phyloP scores from a whole-genome alignment of 345 rosid species.

The Populus nigra region DNA sequence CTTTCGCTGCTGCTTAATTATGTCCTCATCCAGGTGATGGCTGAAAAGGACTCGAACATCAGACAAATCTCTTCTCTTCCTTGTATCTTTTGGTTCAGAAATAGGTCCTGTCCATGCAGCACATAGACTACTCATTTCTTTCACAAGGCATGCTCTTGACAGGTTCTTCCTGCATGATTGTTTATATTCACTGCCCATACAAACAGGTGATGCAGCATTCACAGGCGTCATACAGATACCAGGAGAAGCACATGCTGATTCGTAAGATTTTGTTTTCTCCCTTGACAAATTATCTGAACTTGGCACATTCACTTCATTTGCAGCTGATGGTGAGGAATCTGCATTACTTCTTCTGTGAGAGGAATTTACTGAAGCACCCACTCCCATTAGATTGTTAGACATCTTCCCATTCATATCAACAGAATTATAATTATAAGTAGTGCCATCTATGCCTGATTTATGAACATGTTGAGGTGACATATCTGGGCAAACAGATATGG shows the following conservation, averaged over 20 bases:
- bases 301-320: slow-evolving; percentile 19
- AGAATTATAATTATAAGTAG: slow-evolving; percentile 7
- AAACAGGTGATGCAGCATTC: slow-evolving; percentile 67
- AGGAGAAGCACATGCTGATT: slow-evolving; percentile 36
- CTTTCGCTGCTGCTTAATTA: slow-evolving; percentile 74
- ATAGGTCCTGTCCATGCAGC: slow-evolving; percentile 34
- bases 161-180: slow-evolving; percentile 59
- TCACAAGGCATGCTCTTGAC: slow-evolving; percentile 39
- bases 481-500: slow-evolving; percentile 8
- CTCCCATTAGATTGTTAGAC: slow-evolving; percentile 7
- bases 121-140: slow-evolving; percentile 50
- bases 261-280: slow-evolving; percentile 27
- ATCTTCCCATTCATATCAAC: slow-evolving; percentile 8
- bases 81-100: slow-evolving; percentile 43
- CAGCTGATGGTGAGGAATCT: slow-evolving; percentile 17
- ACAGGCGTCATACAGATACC: slow-evolving; percentile 35
- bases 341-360: slow-evolving; percentile 12
- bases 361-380: slow-evolving; percentile 7
- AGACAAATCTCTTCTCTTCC: slow-evolving; percentile 77
- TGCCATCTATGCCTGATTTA: slow-evolving; percentile 14
- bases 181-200: slow-evolving; percentile 69
- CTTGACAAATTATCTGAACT: slow-evolving; percentile 22
- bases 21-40: slow-evolving; percentile 80
- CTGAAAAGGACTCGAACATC: slow-evolving; percentile 68
- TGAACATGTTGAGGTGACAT: neutral